Base-by-base conservation (phyloP, 495 filamentous ascomycete genomes). In the Cercophora samala region DNA sequence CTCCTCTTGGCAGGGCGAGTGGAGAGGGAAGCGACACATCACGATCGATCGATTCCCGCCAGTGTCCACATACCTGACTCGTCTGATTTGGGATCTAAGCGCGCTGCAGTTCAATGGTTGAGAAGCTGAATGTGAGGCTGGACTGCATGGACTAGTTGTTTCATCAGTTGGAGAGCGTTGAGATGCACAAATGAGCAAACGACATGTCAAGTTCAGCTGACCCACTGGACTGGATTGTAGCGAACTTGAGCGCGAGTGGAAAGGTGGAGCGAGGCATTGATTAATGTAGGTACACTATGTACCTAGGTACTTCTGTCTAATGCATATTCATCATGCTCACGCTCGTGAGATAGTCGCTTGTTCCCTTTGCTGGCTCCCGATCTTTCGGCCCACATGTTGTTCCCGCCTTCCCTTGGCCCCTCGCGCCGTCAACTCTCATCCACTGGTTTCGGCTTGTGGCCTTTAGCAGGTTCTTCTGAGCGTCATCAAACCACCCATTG, bases 401-500 rank as follows among this genome's bases (percentile, higher is more conserved):
- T 37, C 66, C 71, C 46, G 69, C 68, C 62, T 78, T 78, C 11
- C 74, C 76, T 19, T 65, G 51, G 2, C 76, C 76, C 56, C 71
- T 72, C 13, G 71, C 68, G 13, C 76, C 76, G 37, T 78, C 76
- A 21, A 78, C 71, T 21, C 74, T 58, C 72, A 77, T 72, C 58
- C 74, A 78, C n/a, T 66, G 56, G 56, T 73, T 74, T 23, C 63
- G 29, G 37, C 73, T 72, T 62, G 69, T 73, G 1, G 76, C 76
- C 63, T 73, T 69, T 15, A 75, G 32, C 69, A 78, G 64, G 42
- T 63, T 78, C 66, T 72, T 65, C 19, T 66, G 71, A 3, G 76
- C 74, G 63, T 78, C 76, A 51, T 74, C 72, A 32, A 71, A 76
- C 74, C 74, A 78, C 2, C 76, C 74, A 22, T 76, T 76, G 58